phyloP scores from a whole-genome alignment of 768 basidiomycete species.

The Leccinum aurantiacum region DNA sequence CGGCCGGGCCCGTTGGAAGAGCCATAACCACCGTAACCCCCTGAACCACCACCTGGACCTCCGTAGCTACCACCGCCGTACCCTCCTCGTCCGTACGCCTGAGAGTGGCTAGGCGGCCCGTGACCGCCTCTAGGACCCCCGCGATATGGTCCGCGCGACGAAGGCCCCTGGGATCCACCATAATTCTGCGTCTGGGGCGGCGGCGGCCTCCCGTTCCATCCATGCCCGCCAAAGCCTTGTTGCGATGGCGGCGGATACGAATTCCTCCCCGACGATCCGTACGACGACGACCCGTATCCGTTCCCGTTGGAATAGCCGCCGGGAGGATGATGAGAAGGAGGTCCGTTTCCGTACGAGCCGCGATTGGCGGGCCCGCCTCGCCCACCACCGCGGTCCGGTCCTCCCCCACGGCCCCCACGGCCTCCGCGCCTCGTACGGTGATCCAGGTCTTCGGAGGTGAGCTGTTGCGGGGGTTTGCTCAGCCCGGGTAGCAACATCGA shows the following conservation, averaged over 20 bases:
- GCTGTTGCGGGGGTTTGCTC: slow-evolving; percentile 52
- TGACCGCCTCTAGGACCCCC: slow-evolving; percentile 30
- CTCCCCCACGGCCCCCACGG: slow-evolving; percentile 47
- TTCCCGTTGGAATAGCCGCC: slow-evolving; percentile 15
- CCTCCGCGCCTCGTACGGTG: slow-evolving; percentile 55
- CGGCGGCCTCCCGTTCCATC: slow-evolving; percentile 34
- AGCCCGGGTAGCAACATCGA: slow-evolving; percentile 80
- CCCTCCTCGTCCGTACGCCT: slow-evolving; percentile 28
- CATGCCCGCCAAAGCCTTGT: slow-evolving; percentile 32
- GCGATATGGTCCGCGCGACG: slow-evolving; percentile 25
- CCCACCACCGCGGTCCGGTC: slow-evolving; percentile 37
- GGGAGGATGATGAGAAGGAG: background rate
- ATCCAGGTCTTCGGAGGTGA: slow-evolving; percentile 70
- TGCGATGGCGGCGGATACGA: slow-evolving; percentile 21
- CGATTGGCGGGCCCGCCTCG: slow-evolving; percentile 32
- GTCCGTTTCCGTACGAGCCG: slow-evolving; percentile 21
- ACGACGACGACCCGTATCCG: slow-evolving; percentile 20
- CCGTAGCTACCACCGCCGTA: slow-evolving; percentile 12
- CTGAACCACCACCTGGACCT: slow-evolving; percentile 4
- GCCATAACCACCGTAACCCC: slow-evolving; percentile 36
- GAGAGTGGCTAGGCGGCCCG: slow-evolving; percentile 20
- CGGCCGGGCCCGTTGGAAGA: slow-evolving; percentile 30
- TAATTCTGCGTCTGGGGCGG: slow-evolving; percentile 32
- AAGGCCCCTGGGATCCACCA: slow-evolving; percentile 31
- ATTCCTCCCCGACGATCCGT: slow-evolving; percentile 20